Evolutionary conservation across 2,329 filamentous ascomycete genomes (phyloP), one percentile per base, ranked within the genome.

Genomic region (Trichoderma endophyticum): DNA sequence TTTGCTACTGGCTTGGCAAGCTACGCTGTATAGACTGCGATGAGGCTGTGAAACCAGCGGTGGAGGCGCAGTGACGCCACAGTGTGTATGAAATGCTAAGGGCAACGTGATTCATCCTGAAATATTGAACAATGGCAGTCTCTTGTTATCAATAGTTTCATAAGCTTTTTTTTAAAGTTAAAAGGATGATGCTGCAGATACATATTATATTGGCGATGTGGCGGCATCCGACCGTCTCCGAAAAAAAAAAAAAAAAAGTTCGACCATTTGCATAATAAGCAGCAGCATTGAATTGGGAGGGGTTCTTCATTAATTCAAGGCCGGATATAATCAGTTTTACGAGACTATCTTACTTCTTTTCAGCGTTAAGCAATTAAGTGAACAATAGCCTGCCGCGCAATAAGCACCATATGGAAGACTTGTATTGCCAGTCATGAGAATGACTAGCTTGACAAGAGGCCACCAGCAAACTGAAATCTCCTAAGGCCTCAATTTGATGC

Each of bases 1-100:
- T 61, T 12, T 64, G 28, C 62, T 64, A 64, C 62, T 51, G 62
- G 62, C 62, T 64, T 64, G 62, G 62, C 62, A 64, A 64, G 14
- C 15, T 30, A n/a, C 28, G 26, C 4, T 64, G 15, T 28, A 30
- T 51, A n/a, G 24, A 12, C 28, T 32, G 39, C 18, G n/a, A 64
- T 30, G 26, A 64, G 62, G 26, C 39, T 51, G 62, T 64, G 39
- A 64, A 21, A 26, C 39, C n/a, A 21, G 28, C 28, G 26, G 62
- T 32, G 62, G 62, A 54, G 62, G 62, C 62, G 28, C 62, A 64
- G 62, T 43, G 28, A 64, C 48, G 62, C 62, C 62, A 64, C 62
- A 51, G 21, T 48, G 18, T 21, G 43, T 21, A 51, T n/a, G n/a
- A 51, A n/a, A 51, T 21, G n/a, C 18, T 3, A 11, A 9, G 43